Conservation (phyloP, 225 moss, liverwort and hornwort genomes). For the Neckera pumila region DNA sequence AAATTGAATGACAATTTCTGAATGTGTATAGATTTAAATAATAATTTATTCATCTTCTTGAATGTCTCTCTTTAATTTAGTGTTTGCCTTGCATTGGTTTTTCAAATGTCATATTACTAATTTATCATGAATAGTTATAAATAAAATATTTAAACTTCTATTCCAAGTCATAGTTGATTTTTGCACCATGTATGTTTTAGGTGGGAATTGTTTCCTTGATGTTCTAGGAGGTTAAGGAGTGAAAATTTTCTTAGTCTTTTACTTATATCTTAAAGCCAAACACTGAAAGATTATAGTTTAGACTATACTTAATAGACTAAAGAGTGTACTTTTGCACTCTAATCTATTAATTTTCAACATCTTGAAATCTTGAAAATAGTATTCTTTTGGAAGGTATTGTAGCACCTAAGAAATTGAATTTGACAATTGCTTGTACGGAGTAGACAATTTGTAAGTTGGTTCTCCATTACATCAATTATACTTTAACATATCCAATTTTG, state of each 20-base stretch:
- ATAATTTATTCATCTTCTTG: neutral
- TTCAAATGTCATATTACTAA: neutral
- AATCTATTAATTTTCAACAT: neutral
- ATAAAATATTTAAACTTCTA: neutral
- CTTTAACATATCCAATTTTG: neutral
- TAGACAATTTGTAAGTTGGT: neutral
- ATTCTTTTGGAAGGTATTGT: too few relatives aligned
- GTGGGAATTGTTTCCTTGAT: neutral
- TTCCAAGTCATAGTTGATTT: neutral
- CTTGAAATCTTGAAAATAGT: too few relatives aligned
- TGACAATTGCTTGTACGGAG: neutral
- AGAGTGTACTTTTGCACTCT: neutral
- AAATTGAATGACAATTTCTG: neutral
- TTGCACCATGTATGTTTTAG: neutral
- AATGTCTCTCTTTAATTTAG: neutral
- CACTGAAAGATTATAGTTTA: neutral
- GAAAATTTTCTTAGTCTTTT: neutral
- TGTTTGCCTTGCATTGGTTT: neutral
- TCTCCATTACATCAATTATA: neutral
- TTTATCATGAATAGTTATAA: neutral
- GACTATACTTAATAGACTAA: neutral
- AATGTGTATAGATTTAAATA: neutral
- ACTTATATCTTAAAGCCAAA: neutral
- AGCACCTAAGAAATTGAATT: neutral
- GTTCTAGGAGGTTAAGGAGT: neutral